Conservation (phyloP, 2,329 filamentous ascomycete species). For the Exophiala dermatitidis region DNA sequence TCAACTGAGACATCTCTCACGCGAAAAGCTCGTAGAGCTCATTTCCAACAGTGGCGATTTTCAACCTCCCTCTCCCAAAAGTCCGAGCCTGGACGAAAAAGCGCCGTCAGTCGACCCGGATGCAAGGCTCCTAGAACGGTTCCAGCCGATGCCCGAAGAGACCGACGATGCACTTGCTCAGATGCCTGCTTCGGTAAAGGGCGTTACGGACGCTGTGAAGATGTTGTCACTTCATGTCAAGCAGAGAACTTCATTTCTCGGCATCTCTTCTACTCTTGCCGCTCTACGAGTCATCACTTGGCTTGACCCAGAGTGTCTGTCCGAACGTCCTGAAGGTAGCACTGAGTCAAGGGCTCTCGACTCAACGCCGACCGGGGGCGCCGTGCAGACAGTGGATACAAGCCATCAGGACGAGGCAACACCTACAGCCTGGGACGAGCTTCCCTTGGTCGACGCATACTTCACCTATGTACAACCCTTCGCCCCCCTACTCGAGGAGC, state of each 20-base stretch:
- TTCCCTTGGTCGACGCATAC: constrained; percentile 66
- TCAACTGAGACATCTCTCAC: constrained; percentile 47
- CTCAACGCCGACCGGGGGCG: constrained; percentile 33
- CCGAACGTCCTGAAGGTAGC: constrained; percentile 37
- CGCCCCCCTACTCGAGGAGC: constrained; percentile 66
- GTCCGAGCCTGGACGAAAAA: constrained; percentile 40
- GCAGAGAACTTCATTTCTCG: constrained; percentile 59
- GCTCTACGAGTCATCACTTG: constrained; percentile 62
- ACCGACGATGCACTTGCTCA: constrained; percentile 35
- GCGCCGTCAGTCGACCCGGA: constrained; percentile 40
- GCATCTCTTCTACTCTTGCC: constrained; percentile 67
- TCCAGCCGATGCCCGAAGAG: constrained; percentile 70
- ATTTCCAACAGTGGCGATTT: constrained; percentile 43
- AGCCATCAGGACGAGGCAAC: constrained; percentile 43
- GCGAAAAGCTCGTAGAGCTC: constrained; percentile 54
- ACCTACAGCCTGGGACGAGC: constrained; percentile 56
- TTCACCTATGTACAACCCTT: constrained; percentile 67
- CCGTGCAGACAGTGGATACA: constrained; percentile 35
- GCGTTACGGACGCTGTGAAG: constrained; percentile 64
- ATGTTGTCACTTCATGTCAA: constrained; percentile 57
- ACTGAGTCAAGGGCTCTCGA: constrained; percentile 32
- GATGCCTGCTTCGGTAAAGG: constrained; percentile 48
- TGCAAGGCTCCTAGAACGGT: constrained; percentile 49
- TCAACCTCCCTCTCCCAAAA: constrained; percentile 38
- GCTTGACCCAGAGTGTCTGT: constrained; percentile 46